Conservation (phyloP, 108 stramenopile species). For the Skeletonema costatum region DNA sequence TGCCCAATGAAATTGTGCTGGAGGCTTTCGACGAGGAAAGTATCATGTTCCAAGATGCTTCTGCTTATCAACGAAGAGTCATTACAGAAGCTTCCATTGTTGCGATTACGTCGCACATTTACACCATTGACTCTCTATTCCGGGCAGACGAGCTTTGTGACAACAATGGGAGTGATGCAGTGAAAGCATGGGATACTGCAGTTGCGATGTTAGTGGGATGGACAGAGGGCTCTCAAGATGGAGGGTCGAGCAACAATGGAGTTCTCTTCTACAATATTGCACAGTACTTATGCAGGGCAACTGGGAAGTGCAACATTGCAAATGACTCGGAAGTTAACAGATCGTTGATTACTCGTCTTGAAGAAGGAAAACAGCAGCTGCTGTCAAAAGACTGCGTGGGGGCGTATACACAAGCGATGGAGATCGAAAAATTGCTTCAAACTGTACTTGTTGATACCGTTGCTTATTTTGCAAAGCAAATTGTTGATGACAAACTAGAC, state of each 20-base stretch:
- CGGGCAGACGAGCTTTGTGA: conserved; percentile 1
- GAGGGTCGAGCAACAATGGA: conserved; percentile 21
- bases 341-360: neutral
- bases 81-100: conserved; percentile 25
- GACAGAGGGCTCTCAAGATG: conserved; percentile 45
- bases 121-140: neutral
- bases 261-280: conserved; percentile 45
- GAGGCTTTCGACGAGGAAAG: conserved; percentile 35
- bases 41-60: conserved; percentile 32
- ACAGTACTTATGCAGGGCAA: conserved; percentile 47
- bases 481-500: neutral
- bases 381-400: conserved; percentile 4
- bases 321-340: conserved; percentile 12
- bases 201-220: conserved; percentile 60
- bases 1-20: neutral
- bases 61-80: conserved; percentile 17
- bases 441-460: conserved; percentile 7
- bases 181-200: conserved; percentile 46
- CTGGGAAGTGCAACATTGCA: conserved; percentile 44
- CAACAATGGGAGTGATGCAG: conserved; percentile 2
- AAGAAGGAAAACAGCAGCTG: neutral
- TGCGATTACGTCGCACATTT: conserved; percentile 12
- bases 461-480: conserved; percentile 3
- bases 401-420: neutral
- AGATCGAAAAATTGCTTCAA: conserved; percentile 4